Percentiles rank a stretch among this genome's conserved stretches.
Evolutionary conservation across 345 rosid species (phyloP).

Genomic region (Syzygium aromaticum): DNA sequence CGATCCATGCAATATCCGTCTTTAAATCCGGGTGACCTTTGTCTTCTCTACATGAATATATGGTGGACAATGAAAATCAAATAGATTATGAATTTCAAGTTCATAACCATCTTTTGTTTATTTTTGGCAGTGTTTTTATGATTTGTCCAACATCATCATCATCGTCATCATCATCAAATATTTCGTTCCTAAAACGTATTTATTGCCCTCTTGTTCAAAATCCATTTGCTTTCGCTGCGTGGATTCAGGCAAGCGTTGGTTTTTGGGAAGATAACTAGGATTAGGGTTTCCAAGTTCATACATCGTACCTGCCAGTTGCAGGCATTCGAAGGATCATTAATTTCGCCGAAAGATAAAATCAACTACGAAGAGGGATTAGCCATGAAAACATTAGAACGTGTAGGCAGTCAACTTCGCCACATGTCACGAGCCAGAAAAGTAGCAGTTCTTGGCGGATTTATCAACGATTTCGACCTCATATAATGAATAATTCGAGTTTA

Average conservation of each 20-base stretch:
- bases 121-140: neutral
- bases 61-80: neutral
- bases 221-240: too few relatives aligned
- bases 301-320: neutral
- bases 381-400: neutral
- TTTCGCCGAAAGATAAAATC: neutral
- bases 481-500: neutral
- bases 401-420: neutral
- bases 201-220: too few relatives aligned
- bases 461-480: neutral
- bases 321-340: neutral
- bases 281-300: neutral
- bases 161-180: neutral
- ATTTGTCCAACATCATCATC: neutral
- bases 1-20: neutral
- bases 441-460: neutral
- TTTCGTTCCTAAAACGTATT: neutral
- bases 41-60: too few relatives aligned
- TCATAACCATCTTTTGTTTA: neutral
- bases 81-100: neutral
- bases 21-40: neutral
- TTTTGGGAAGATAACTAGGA: neutral
- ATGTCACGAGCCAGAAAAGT: neutral
- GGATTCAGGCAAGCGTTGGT: too few relatives aligned
- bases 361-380: neutral